phyloP scores from a whole-genome alignment of 1,139 yeast species.

The Kodamaea sp. region DNA sequence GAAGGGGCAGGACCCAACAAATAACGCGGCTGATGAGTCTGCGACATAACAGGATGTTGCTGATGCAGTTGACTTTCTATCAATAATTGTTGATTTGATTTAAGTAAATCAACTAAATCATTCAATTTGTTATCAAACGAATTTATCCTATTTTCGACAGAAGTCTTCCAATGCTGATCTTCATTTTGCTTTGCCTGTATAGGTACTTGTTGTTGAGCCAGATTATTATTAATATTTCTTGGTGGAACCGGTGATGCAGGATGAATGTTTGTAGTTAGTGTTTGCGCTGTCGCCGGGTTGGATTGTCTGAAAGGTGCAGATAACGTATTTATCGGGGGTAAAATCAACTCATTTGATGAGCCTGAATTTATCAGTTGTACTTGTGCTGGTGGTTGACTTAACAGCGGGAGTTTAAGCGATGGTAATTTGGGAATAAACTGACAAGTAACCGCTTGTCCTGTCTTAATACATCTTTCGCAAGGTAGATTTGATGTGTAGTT shows the following conservation, averaged over 20 bases:
- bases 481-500: constrained; percentile 45
- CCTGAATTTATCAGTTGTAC: no score
- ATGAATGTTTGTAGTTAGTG: no score
- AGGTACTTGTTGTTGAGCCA: no score
- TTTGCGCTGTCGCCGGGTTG: no score
- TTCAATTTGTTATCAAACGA: constrained; percentile 47
- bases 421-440: constrained; percentile 57
- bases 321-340: neutral
- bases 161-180: constrained; percentile 34
- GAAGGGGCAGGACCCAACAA: no score
- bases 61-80: constrained; percentile 19
- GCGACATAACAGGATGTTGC: neutral
- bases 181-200: neutral
- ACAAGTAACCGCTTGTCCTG: constrained; percentile 46
- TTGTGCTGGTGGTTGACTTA: constrained; percentile 11
- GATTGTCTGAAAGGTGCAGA: neutral
- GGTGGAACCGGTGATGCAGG: no score
- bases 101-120: constrained; percentile 38
- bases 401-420: constrained; percentile 35
- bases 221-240: no score
- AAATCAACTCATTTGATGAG: constrained; percentile 3
- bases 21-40: no score
- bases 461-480: constrained; percentile 55
- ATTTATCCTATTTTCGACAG: constrained; percentile 44
- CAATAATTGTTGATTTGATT: constrained; percentile 29